Evolutionary conservation across 345 rosid species (phyloP), one percentile per base, ranked within the genome.

Genomic region (Rhizophora mangle): DNA sequence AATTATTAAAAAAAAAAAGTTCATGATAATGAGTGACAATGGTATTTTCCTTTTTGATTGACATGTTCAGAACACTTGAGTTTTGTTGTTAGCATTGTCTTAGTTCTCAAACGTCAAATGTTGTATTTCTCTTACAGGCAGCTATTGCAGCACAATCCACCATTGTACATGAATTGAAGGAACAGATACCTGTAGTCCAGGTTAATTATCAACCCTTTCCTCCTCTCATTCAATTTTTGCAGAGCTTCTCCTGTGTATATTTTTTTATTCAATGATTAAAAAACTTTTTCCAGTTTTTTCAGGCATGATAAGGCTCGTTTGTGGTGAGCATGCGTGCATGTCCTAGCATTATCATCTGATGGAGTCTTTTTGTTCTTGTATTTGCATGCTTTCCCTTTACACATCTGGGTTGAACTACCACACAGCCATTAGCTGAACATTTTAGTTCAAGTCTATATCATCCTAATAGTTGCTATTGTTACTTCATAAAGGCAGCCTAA

Each of bases 101-200:
- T 63, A 34, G 22, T 30, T 69, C 53, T n/a, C 3, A 49, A 29
- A 60, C 37, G n/a, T n/a, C 3, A 49, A 29, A 60, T 49, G n/a
- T 74, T 31, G 21, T 62, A 66, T 67, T 67, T 59, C 22, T 65
- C 29, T 72, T 77, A 70, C 85, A 95, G 99, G 96, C 89, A 22
- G 99, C 96, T 9, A 85, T 95, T 46, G 96, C 88, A 71, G 97
- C 96, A 58, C 86, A 81, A 61, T 78, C 93, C 39, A 72, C 79
- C 29, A 63, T 74, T 49, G 79, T 85, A 32, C 86, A 78, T 22
- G 96, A 89, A 74, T 80, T 86, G 74, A 75, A 85, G 71, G 99
- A 95, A 1, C 69, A 78, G n/a, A 67, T 71, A 61, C 76, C 85
- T 24, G 62, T 37, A 53, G 75, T 70, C 32, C 78, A 80, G 86